Base-by-base conservation (phyloP, 2,329 filamentous ascomycete species). In the Coniochaeta sp. region DNA sequence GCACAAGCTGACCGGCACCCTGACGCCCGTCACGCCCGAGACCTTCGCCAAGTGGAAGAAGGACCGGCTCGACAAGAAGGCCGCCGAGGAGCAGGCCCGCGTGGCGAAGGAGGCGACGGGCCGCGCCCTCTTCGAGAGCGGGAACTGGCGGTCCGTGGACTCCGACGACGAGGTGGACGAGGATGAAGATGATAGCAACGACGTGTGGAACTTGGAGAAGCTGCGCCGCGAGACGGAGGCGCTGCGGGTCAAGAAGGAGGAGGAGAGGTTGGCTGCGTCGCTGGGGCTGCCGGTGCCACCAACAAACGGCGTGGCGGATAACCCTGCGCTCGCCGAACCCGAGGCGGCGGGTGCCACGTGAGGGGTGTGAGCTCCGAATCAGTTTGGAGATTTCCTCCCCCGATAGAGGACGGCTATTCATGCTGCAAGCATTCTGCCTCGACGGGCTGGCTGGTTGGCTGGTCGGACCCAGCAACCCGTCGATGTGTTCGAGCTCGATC, bases 21-120 rank as follows among this genome's bases (percentile, higher is more conserved):
- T 98, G 58, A 99, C 96, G 1, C 96, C 96, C 5, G 96, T 99
- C 63, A 99, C 90, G 1, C 89, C 88, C 2, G 95, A 99, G 72
- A 83, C 86, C 0, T 99, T 99, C 71, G 91, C 91, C 63, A 95
- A 95, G 71, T 99, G 95, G 95, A 99, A 99, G 83, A 88, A 93
- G 77, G 89, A 96, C 58, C 89, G 95, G 52, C 72, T 98, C 67
- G 87, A 92, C 75, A 99, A 99, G 87, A 98, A 96, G 82, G 89
- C 88, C 17, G 55, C 95, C 24, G 95, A 99, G 70, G 90, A 95
- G 66, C 88, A 96, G 76, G 91, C 92, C 55, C 87, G 89, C 71
- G 87, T 89, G 76, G 90, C 92, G 70, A 98, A 96, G 82, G 95
- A 99, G 68, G 93, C 93, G 24, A 99, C 95, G 22, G 95, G 95